Evolutionary conservation across 176 grass and related monocot genomes (phyloP).

Genomic region (Dendrocalamus sinicus): DNA sequence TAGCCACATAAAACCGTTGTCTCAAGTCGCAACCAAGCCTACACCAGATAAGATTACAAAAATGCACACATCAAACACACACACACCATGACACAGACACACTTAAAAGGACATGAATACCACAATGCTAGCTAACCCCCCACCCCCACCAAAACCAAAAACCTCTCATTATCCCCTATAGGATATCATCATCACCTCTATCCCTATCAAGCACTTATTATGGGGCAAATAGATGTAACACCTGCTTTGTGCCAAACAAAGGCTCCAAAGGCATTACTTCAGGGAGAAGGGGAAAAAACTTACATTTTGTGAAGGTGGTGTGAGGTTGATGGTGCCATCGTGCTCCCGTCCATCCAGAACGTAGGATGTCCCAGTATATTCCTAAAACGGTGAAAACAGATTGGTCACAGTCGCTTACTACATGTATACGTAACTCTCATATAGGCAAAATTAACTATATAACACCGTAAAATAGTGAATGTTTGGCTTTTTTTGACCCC

Average conservation of each 20-base stretch:
- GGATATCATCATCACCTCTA: constrained; percentile 36
- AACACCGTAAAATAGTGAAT: background rate
- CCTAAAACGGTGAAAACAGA: constrained; percentile 1
- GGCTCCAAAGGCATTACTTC: constrained; percentile 30
- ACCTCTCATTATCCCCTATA: constrained; percentile 14
- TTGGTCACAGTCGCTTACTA: background rate
- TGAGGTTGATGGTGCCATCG: constrained; percentile 19
- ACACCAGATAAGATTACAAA: background rate
- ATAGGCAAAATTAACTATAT: background rate
- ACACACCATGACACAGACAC: background rate
- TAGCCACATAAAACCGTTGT: background rate
- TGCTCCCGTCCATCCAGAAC: constrained; percentile 27
- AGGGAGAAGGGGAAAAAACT: background rate
- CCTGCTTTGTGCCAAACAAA: constrained; percentile 36
- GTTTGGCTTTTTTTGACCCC: no score
- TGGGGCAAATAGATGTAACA: constrained; percentile 39
- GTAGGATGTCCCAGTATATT: constrained; percentile 17
- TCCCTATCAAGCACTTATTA: constrained; percentile 38
- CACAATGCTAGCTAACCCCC: background rate
- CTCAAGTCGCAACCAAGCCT: background rate
- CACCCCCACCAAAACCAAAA: background rate
- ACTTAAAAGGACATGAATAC: constrained; percentile 20
- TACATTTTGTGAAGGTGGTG: constrained; percentile 30
- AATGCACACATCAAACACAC: background rate
- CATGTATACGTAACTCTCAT: background rate